Percentiles rank a stretch among this genome's conserved stretches.
phyloP scores from a whole-genome alignment of 306 rosid species.

The Cotoneaster glaucophyllus region DNA sequence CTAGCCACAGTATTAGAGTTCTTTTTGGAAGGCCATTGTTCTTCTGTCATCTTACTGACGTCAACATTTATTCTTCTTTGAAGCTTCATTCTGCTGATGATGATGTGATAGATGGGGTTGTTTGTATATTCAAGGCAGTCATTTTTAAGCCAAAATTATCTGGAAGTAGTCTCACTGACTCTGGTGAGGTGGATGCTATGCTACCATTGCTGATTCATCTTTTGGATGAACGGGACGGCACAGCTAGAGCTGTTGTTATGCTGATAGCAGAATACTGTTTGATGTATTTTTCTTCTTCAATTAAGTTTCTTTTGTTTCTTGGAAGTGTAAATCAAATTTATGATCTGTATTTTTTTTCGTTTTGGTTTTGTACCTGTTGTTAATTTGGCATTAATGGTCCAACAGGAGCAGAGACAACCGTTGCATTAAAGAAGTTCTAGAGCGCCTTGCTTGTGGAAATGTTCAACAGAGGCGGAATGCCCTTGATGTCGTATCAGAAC shows the following conservation, averaged over 20 bases:
- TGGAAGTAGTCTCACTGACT: constrained; percentile 39
- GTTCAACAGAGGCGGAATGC: constrained; percentile 75
- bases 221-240: constrained; percentile 78
- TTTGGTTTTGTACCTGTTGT: constrained; percentile 15
- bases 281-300: constrained; percentile 38
- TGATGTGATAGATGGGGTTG: constrained; percentile 59
- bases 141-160: constrained; percentile 53
- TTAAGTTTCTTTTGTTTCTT: constrained; percentile 18
- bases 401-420: constrained; percentile 56
- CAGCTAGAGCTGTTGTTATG: constrained; percentile 73
- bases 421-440: constrained; percentile 63
- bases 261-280: constrained; percentile 80
- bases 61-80: constrained; percentile 18
- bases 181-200: constrained; percentile 43
- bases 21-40: neutral
- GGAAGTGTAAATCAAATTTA: constrained; percentile 1
- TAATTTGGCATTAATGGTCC: constrained; percentile 23
- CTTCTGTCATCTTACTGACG: neutral
- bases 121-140: constrained; percentile 65
- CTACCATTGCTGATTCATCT: constrained; percentile 60
- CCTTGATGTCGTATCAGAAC: constrained; percentile 68
- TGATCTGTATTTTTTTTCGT: neutral
- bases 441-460: constrained; percentile 55
- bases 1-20: neutral
- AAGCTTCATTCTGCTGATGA: constrained; percentile 68